Evolutionary conservation across 805 yeast genomes (phyloP), one percentile per base, ranked within the genome.

Genomic region (Barnettozyma pratensis): DNA sequence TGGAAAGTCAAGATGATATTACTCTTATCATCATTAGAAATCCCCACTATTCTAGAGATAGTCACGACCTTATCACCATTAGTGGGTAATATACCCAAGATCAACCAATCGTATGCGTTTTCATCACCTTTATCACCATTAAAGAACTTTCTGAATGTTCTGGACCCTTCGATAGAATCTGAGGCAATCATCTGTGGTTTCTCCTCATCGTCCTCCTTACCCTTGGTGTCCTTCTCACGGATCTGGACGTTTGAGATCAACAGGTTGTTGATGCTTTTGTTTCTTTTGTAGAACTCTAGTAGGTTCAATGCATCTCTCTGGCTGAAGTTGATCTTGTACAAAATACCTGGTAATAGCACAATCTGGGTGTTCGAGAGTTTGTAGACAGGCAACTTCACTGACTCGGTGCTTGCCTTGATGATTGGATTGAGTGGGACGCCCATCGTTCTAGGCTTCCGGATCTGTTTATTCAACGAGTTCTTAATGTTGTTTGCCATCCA

Each of bases 341-440:
- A 69, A 38, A 82, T 75, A 0, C 87, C 87, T 1, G 89, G 87
- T 7, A 82, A 57, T 31, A 81, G 70, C 11, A 83, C 79, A 45
- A 72, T 58, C 1, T 58, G 42, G 1, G 68, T 46, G 7, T 45
- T 46, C 1, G 48, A 7, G 5, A 59, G 53, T 27, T 54, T 55
- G 46, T 52, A 57, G 12, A 59, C 54, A 4, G 64, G 64, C 3
- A 60, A 45, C 3, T 43, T 34, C 28, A 53, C 47, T 14, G 46
- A 4, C 34, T 40, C 41, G 3, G 44, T 43, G 5, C 42, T 5
- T 3, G 44, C 14, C 7, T 12, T 29, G 4, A 30, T 4, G 3
- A 10, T 29, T 5, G 38, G 36, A 46, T 34, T 27, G 6, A 26
- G 7, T 28, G 40, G 45, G 12, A 40, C 29, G 2, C 44, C 48